phyloP scores from a whole-genome alignment of 1,284 basidiomycete species.

The Gomphus bonarii region DNA sequence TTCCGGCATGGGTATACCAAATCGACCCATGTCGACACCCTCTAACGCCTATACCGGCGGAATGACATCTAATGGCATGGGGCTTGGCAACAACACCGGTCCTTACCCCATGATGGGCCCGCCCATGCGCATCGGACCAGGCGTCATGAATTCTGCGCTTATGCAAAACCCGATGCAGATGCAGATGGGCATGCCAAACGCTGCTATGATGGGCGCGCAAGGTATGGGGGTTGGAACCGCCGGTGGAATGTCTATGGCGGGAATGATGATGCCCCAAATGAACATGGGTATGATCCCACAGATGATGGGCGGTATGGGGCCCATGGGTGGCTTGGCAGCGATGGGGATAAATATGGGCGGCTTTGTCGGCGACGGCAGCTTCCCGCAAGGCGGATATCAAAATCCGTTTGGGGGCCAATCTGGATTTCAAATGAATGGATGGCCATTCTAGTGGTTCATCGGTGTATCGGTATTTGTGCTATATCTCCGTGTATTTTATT shows the following conservation, averaged over 20 bases:
- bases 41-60: conserved; percentile 13
- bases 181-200: conserved; percentile 16
- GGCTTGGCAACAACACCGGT: conserved; percentile 5
- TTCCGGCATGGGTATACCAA: conserved; percentile 7
- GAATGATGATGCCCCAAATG: conserved; percentile 19
- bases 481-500: not conserved
- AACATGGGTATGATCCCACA: conserved; percentile 19
- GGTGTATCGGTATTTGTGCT: not conserved
- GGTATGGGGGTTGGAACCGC: conserved; percentile 20
- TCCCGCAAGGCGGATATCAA: conserved; percentile 3
- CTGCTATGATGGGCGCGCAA: conserved; percentile 26
- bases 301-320: conserved; percentile 21
- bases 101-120: conserved; percentile 14
- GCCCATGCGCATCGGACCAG: conserved; percentile 16
- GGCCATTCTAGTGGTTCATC: not conserved
- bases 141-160: conserved; percentile 19
- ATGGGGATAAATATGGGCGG: conserved; percentile 15
- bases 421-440: conserved; percentile 1
- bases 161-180: conserved; percentile 14
- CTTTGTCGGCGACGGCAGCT: not conserved
- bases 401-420: conserved; percentile 4
- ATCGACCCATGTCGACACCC: conserved; percentile 8
- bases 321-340: conserved; percentile 19
- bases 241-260: conserved; percentile 15
- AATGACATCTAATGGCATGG: conserved; percentile 2